Evolutionary conservation across 176 grass and related monocot genomes (phyloP), one percentile per base, ranked within the genome.

Genomic region (Lolium rigidum): DNA sequence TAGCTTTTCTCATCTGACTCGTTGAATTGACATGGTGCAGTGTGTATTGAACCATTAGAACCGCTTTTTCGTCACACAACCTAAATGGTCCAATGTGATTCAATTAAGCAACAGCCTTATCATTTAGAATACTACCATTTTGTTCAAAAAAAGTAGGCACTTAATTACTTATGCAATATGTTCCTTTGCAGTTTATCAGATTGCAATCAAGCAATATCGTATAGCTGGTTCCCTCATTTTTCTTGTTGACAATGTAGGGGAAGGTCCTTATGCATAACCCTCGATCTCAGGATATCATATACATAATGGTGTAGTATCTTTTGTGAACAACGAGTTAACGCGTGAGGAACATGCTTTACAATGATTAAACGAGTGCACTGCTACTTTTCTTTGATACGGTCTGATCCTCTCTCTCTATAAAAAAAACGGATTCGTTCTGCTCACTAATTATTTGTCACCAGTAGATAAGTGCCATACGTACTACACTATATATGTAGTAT

Each of bases 271-370:
- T 82, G 21, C 5, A 72, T 72, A 56, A 18, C 16, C 52, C 14
- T 54, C 24, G 4, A 6, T n/a, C n/a, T 76, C 49, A 18, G 15
- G 24, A 51, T 46, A 9, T 46, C 44, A 50, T 7, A 75, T 9
- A 51, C 28, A 10, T 10, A 70, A 72, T 5, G 18, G 6, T 2
- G 11, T 22, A 61, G 10, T 58, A 84, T 64, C n/a, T 84, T 70
- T 78, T 83, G 38, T 78, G 41, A 70, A 71, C 18, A 69, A 73
- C 47, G 22, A 56, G 39, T 35, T 64, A 46, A 20, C 63, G 81
- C 28, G 77, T 58, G 49, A 65, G 18, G 61, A 61, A 35, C 70
- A 76, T 50, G 37, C 59, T 76, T 85, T 85, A 76, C 37, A 67
- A 80, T 66, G 20, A 67, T 61, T 28, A 16, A 21, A 21, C 2